phyloP scores from a whole-genome alignment of 495 filamentous ascomycete species.

The Parathielavia hyrcaniae region DNA sequence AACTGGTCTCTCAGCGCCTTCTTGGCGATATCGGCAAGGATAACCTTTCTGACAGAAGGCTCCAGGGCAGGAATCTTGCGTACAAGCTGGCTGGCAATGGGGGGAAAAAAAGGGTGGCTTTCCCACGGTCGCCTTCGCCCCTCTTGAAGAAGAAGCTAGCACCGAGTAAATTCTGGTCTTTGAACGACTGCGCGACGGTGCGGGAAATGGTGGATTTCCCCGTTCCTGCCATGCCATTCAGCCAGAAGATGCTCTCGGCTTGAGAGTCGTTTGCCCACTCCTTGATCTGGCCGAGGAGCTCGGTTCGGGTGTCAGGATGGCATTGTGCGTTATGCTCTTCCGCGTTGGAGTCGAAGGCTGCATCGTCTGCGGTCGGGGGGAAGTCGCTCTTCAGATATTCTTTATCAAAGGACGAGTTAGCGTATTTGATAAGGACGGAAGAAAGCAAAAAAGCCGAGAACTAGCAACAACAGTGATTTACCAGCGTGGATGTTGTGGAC shows the following conservation, averaged over 20 bases:
- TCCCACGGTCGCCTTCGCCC: constrained; percentile 40
- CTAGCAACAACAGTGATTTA: no score
- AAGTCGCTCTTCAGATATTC: no score
- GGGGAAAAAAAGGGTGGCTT: constrained; percentile 41
- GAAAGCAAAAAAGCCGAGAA: no score
- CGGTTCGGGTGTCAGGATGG: background rate
- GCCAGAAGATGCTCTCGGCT: constrained; percentile 36
- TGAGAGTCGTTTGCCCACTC: constrained; percentile 3
- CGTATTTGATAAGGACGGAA: no score
- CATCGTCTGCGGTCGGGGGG: constrained; percentile 12
- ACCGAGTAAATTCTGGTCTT: constrained; percentile 19
- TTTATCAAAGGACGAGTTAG: background rate
- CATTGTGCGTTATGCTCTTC: constrained; percentile 1
- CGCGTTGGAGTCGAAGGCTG: background rate
- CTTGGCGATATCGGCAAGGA: constrained; percentile 32
- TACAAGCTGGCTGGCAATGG: constrained; percentile 41
- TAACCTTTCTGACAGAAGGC: constrained; percentile 28
- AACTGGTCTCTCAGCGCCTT: constrained; percentile 45
- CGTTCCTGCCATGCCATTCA: constrained; percentile 44
- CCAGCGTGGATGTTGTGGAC: no score
- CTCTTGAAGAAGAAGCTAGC: constrained; percentile 51
- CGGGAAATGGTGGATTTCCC: constrained; percentile 44
- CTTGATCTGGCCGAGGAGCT: background rate
- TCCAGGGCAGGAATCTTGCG: constrained; percentile 26
- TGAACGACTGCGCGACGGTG: constrained; percentile 32